These are phyloP conservation scores for Aspergillus quadrilineatus DNA, from an alignment of 2,329 filamentous ascomycete genomes.

Conservation along the genomic window DNA sequence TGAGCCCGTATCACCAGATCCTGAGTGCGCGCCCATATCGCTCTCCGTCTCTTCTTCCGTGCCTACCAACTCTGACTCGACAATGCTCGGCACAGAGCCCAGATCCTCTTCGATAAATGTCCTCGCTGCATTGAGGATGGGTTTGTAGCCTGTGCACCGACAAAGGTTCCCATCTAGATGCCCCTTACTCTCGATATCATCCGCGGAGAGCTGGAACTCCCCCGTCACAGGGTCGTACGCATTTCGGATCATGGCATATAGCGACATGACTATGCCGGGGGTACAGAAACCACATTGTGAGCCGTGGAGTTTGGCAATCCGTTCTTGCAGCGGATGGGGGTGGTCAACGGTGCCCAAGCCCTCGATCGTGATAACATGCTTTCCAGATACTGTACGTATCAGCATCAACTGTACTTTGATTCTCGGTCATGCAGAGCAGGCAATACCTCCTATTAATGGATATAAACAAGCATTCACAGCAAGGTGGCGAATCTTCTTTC, in stretches of 20 bases:
- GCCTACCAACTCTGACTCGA: not conserved
- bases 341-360: conserved; percentile 77
- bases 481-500: conserved; percentile 79
- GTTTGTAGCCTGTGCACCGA: conserved; percentile 81
- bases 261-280: conserved; percentile 77
- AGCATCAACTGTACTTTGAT: not conserved
- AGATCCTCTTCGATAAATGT: conserved; percentile 61
- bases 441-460: conserved; percentile 66
- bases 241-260: conserved; percentile 52
- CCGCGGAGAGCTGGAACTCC: conserved; percentile 66
- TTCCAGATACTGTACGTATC: conserved; percentile 66
- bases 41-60: not conserved
- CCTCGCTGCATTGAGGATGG: conserved; percentile 82
- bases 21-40: not conserved
- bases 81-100: conserved; percentile 26
- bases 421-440: not conserved
- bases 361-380: conserved; percentile 91
- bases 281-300: conserved; percentile 89
- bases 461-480: conserved; percentile 87
- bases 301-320: conserved; percentile 81
- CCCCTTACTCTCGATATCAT: conserved; percentile 70
- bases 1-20: not conserved
- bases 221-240: conserved; percentile 70
- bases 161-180: conserved; percentile 82
- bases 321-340: conserved; percentile 80